Evolutionary conservation across 192 early-diverging fungal species (phyloP).

Genomic region (Spizellomyces punctatus): DNA sequence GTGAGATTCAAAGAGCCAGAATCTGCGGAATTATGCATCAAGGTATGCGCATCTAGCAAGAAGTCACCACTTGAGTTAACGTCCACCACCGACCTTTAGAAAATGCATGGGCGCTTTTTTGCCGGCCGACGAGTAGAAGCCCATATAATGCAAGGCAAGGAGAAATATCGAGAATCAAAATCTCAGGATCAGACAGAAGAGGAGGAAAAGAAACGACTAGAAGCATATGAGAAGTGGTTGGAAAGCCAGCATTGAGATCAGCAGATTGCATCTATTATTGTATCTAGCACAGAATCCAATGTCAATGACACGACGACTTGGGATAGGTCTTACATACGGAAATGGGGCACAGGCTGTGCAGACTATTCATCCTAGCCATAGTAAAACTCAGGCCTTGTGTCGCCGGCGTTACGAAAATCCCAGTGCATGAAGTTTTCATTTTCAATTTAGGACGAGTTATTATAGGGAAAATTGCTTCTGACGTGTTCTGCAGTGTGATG

Average conservation of each 20-base stretch:
- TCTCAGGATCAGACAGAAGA: conserved; percentile 62
- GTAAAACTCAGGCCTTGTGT: too few species aligned
- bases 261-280: too few species aligned
- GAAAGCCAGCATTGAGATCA: conserved; percentile 49
- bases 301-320: too few species aligned
- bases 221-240: conserved; percentile 88
- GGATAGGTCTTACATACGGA: too few species aligned
- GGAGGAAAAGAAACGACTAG: conserved; percentile 75
- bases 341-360: too few species aligned
- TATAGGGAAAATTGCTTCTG: too few species aligned
- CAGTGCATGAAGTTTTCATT: too few species aligned
- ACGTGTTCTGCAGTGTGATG: too few species aligned
- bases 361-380: too few species aligned
- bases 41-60: conserved; percentile 50
- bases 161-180: conserved; percentile 68
- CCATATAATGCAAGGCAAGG: conserved; percentile 79
- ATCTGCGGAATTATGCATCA: conserved; percentile 79
- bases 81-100: conserved; percentile 37
- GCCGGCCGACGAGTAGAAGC: conserved; percentile 79
- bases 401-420: too few species aligned
- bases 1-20: conserved; percentile 85
- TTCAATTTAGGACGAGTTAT: too few species aligned
- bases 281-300: too few species aligned
- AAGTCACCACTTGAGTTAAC: not conserved
- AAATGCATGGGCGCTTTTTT: conserved; percentile 92